Conservation (phyloP, 139 green algal species). For the Chlamydomonas schloesseri region DNA sequence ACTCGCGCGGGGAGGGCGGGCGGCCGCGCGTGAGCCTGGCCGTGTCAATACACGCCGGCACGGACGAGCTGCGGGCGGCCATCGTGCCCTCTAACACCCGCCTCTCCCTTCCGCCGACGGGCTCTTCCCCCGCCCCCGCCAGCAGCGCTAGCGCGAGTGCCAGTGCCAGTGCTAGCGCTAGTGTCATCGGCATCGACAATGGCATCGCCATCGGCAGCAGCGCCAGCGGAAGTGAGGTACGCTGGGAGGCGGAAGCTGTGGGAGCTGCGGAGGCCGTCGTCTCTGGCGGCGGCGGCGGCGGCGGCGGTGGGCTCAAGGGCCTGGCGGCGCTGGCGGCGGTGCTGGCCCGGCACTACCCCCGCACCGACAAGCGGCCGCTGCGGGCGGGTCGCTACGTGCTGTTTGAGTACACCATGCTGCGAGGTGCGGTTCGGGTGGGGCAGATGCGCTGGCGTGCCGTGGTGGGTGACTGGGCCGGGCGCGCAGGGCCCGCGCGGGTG, state of each 20-base stretch:
- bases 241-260: no score
- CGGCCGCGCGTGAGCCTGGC: slow-evolving; percentile 67
- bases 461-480: no score
- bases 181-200: no score
- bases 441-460: no score
- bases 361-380: slow-evolving; percentile 36
- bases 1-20: neutral
- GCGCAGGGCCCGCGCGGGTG: no score
- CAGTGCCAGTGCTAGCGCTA: no score
- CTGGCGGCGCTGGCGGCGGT: slow-evolving; percentile 59
- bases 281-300: neutral
- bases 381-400: slow-evolving; percentile 67
- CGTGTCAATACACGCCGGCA: slow-evolving; percentile 89
- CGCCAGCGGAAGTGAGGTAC: neutral
- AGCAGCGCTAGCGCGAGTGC: neutral
- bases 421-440: neutral
- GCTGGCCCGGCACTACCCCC: slow-evolving; percentile 50
- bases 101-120: slow-evolving; percentile 43
- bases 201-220: no score
- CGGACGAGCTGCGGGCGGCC: slow-evolving; percentile 79
- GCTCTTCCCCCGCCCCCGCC: no score
- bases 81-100: slow-evolving; percentile 90
- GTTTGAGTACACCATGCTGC: slow-evolving; percentile 91
- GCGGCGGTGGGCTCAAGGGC: neutral
- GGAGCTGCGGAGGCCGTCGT: neutral